Percentiles rank a stretch among this genome's conserved stretches.
Conservation (phyloP, 2,329 filamentous ascomycete genomes). For the Tolypocladium ophioglossoides region DNA sequence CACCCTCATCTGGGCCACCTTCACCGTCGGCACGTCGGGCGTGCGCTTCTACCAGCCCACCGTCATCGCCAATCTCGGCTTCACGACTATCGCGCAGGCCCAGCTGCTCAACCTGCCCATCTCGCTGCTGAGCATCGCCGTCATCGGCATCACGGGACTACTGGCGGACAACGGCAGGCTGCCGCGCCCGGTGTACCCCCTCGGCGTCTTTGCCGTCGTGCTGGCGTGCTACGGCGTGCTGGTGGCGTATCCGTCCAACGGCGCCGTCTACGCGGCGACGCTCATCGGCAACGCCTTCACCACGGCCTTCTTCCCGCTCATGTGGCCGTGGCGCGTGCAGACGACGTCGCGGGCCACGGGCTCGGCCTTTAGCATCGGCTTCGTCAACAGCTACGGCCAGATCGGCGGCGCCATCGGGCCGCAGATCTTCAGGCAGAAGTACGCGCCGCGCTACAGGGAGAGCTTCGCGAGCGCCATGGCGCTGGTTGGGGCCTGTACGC, state of each 20-base stretch:
- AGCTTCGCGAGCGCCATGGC: too few species aligned
- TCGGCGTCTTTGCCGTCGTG: too few species aligned
- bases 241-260: slow-evolving; percentile 32
- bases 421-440: slow-evolving; percentile 12
- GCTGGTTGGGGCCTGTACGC: too few species aligned
- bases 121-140: too few species aligned
- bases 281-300: slow-evolving; percentile 31
- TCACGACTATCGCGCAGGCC: slow-evolving; percentile 20
- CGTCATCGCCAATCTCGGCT: slow-evolving; percentile 25
- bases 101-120: too few species aligned
- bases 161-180: too few species aligned
- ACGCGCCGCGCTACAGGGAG: too few species aligned
- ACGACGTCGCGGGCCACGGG: slow-evolving; percentile 34
- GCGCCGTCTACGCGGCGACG: slow-evolving; percentile 35
- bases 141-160: too few species aligned
- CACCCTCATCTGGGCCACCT: slow-evolving; percentile 30
- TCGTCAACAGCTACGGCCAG: slow-evolving; percentile 38
- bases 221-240: slow-evolving; percentile 17
- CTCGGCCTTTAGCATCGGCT: slow-evolving; percentile 38
- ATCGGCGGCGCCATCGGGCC: slow-evolving; percentile 36
- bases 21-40: slow-evolving; percentile 30
- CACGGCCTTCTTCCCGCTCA: slow-evolving; percentile 34
- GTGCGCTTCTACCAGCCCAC: slow-evolving; percentile 31
- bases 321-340: slow-evolving; percentile 41
- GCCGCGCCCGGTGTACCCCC: too few species aligned